A percentile compares a stretch with the other conserved stretches of the same genome.
These are phyloP conservation scores for Leccinum barrowsii DNA, from an alignment of 768 basidiomycete genomes.

Conservation along the genomic window DNA sequence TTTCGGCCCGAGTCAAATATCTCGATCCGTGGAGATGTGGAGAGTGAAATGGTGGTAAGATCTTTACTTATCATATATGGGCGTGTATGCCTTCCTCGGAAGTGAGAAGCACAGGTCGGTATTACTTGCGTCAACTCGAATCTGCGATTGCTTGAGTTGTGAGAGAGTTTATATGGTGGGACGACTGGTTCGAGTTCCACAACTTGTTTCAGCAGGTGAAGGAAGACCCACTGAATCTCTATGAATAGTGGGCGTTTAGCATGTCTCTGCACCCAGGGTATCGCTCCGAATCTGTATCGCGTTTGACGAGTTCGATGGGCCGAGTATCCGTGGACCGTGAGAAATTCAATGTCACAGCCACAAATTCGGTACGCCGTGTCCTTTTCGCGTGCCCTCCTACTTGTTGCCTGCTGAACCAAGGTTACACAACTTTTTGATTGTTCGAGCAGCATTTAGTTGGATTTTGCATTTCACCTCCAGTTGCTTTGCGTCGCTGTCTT, in stretches of 20 bases:
- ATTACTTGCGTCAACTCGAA: not conserved
- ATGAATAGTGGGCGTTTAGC: not conserved
- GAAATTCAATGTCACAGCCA: constrained; percentile 9
- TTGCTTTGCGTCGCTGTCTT: not conserved
- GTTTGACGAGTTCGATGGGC: too few species aligned
- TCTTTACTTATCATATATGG: not conserved
- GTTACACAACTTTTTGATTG: not conserved
- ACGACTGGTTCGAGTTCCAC: not conserved
- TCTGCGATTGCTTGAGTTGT: not conserved
- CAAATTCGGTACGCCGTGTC: not conserved
- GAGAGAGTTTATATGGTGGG: not conserved
- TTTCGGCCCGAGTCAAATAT: not conserved
- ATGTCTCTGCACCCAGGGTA: not conserved
- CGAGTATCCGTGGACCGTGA: not conserved
- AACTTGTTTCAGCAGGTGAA: not conserved
- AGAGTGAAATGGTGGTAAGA: not conserved
- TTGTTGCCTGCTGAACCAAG: not conserved
- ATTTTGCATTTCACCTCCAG: not conserved
- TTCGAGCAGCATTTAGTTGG: not conserved
- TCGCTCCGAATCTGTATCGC: not conserved
- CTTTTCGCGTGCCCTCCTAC: not conserved
- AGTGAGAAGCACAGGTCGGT: not conserved
- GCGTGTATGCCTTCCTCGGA: not conserved
- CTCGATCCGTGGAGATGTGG: not conserved
- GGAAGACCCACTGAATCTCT: not conserved